A percentile compares a stretch with the other conserved stretches of the same genome.
Evolutionary conservation across 495 filamentous ascomycete species (phyloP).

Genomic region (Neurospora cerealis): DNA sequence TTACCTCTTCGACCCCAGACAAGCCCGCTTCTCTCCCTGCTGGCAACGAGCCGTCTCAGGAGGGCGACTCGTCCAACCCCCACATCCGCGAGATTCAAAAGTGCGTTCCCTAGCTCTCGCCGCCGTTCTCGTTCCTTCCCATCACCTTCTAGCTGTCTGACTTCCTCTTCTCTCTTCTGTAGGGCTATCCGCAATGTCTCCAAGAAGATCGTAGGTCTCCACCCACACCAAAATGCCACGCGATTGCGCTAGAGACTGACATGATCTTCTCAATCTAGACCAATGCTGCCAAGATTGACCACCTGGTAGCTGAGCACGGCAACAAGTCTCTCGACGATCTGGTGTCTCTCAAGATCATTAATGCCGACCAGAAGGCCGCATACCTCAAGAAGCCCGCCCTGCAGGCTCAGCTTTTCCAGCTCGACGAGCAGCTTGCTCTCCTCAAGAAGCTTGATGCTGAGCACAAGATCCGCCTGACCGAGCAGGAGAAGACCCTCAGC

Average conservation of each 20-base stretch:
- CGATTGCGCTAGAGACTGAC: constrained; percentile 10
- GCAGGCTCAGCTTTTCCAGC: constrained; percentile 59
- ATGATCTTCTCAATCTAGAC: constrained; percentile 37
- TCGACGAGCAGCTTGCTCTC: constrained; percentile 74
- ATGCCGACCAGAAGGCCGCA: constrained; percentile 83
- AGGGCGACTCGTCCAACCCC: constrained; percentile 53
- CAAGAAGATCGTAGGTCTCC: constrained; percentile 73
- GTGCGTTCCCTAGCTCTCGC: constrained; percentile 36
- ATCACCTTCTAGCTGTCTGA: constrained; percentile 3
- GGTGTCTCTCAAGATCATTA: constrained; percentile 74
- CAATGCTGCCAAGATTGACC: constrained; percentile 67
- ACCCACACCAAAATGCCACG: neutral
- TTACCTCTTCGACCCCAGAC: constrained; percentile 30
- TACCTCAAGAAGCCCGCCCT: constrained; percentile 82
- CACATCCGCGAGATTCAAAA: constrained; percentile 82
- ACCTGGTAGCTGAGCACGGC: constrained; percentile 66
- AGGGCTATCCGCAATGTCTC: constrained; percentile 76
- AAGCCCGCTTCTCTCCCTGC: constrained; percentile 26
- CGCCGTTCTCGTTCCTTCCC: neutral
- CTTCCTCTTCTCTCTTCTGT: constrained; percentile 14
- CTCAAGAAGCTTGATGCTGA: constrained; percentile 76
- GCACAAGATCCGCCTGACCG: constrained; percentile 58
- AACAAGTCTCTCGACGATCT: constrained; percentile 75
- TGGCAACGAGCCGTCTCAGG: constrained; percentile 36
- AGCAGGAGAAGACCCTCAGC: constrained; percentile 57